Base-by-base conservation (phyloP, 352 stramenopile species). In the Peronospora farinosa region DNA sequence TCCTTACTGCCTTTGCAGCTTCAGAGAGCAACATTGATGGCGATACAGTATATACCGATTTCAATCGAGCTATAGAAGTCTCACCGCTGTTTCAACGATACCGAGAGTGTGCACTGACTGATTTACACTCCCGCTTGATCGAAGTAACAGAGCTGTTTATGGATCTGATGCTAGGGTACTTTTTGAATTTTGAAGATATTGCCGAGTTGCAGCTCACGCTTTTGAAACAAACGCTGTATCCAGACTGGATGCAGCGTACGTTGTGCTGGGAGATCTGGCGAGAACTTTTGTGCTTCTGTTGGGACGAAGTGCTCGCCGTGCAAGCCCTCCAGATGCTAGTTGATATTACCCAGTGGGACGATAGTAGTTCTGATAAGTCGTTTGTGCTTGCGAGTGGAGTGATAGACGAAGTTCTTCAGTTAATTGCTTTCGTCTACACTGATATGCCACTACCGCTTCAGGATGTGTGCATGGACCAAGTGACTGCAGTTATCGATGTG, bases 211-310 rank as follows among this genome's bases (percentile, higher is more conserved):
- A 87, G 46, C 39, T 85, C 0, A 66, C 66, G 3, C 48, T 87
- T 11, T 5, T 84, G 10, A 69, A 85, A 35, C 72, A 85, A 40
- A 74, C 69, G 7, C 41, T 82, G 23, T 70, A 78, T 57, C 69
- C 72, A 0, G 47, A 72, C 31, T 62, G 65, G 32, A 53, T 45
- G 5, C 72, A 78, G 30, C 71, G 65, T 13, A 58, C 57, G 1
- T 9, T 87, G 30, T 51, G 78, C 41, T 84, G 65, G 67, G 65
- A 73, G 19, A 39, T 83, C 3, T 87, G 76, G 76, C 65, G 65
- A 19, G 73, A 87, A 53, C 44, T 84, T 6, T 19, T 87, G 43
- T 85, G 71, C 45, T 77, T 62, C 35, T 64, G 65, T 36, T 85
- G 64, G 71, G 54, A 75, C 19, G 69, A 82, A 36, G 11, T 40